Evolutionary conservation across 768 basidiomycete genomes (phyloP).

Genomic region (Gelatoporia subvermispora): DNA sequence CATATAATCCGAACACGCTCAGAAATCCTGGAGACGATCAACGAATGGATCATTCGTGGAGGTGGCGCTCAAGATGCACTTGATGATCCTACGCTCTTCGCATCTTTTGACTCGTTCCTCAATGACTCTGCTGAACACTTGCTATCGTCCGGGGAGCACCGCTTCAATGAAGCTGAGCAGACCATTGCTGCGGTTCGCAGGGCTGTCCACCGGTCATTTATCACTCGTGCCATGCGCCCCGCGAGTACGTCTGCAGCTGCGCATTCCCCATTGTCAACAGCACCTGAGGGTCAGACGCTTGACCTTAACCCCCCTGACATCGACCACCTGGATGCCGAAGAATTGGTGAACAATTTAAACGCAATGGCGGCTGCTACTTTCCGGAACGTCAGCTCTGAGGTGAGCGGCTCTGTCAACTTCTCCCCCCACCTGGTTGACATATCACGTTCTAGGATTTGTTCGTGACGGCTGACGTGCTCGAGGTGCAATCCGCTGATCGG

Average conservation of each 20-base stretch:
- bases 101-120: slow-evolving; percentile 57
- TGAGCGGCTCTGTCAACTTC: slow-evolving; percentile 22
- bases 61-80: slow-evolving; percentile 77
- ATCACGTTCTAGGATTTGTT: slow-evolving; percentile 68
- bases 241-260: slow-evolving; percentile 4
- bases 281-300: slow-evolving; percentile 6
- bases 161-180: slow-evolving; percentile 11
- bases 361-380: slow-evolving; percentile 72
- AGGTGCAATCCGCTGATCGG: slow-evolving; percentile 74
- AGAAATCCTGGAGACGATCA: slow-evolving; percentile 60
- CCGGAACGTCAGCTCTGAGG: slow-evolving; percentile 75
- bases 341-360: slow-evolving; percentile 74
- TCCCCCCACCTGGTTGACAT: slow-evolving; percentile 4
- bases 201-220: slow-evolving; percentile 41
- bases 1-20: slow-evolving; percentile 48
- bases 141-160: slow-evolving; percentile 26
- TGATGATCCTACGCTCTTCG: slow-evolving; percentile 63
- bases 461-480: slow-evolving; percentile 70
- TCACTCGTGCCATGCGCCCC: slow-evolving; percentile 59
- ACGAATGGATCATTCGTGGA: slow-evolving; percentile 68
- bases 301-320: slow-evolving; percentile 22
- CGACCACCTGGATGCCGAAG: slow-evolving; percentile 30
- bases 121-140: slow-evolving; percentile 48
- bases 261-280: too few species aligned
- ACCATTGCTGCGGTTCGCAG: slow-evolving; percentile 37